These are phyloP conservation scores for Aspergillus fructus DNA, from an alignment of 2,329 filamentous ascomycete genomes.

Conservation along the genomic window DNA sequence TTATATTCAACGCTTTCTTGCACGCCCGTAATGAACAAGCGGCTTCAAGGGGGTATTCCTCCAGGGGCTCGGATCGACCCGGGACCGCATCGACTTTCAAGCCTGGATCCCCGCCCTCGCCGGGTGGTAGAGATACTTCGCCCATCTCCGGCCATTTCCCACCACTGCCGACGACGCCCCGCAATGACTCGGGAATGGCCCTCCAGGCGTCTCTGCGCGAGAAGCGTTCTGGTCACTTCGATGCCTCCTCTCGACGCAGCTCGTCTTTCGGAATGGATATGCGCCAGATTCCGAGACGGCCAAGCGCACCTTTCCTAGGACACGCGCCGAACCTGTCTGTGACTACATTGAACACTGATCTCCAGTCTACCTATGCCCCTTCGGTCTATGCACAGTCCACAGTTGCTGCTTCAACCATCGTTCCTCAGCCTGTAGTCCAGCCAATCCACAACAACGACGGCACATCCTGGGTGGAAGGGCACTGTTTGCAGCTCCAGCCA, in stretches of 20 bases:
- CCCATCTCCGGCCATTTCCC: constrained; percentile 78
- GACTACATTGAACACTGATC: constrained; percentile 44
- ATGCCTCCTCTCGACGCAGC: constrained; percentile 76
- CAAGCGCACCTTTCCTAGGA: constrained; percentile 71
- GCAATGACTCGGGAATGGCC: constrained; percentile 88
- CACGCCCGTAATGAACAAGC: constrained; percentile 68
- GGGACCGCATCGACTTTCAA: constrained; percentile 64
- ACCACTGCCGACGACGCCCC: constrained; percentile 70
- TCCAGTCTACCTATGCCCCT: constrained; percentile 48
- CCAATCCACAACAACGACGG: constrained; percentile 42
- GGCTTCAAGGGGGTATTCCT: constrained; percentile 42
- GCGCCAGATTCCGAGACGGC: constrained; percentile 57
- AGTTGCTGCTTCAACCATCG: constrained; percentile 51
- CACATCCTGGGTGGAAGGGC: constrained; percentile 49
- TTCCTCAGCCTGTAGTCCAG: constrained; percentile 43
- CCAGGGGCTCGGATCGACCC: constrained; percentile 63
- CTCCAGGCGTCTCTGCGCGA: constrained; percentile 83
- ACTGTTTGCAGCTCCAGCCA: constrained; percentile 47
- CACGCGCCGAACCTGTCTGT: constrained; percentile 53
- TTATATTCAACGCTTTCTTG: constrained; percentile 89
- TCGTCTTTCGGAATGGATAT: constrained; percentile 87
- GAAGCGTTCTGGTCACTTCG: constrained; percentile 92
- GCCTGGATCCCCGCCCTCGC: constrained; percentile 56
- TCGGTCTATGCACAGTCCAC: constrained; percentile 53
- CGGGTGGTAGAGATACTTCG: constrained; percentile 58